Percentiles rank a stretch among this genome's conserved stretches.
Conservation (phyloP, 2,329 filamentous ascomycete genomes). For the Sporothrix brasiliensis region DNA sequence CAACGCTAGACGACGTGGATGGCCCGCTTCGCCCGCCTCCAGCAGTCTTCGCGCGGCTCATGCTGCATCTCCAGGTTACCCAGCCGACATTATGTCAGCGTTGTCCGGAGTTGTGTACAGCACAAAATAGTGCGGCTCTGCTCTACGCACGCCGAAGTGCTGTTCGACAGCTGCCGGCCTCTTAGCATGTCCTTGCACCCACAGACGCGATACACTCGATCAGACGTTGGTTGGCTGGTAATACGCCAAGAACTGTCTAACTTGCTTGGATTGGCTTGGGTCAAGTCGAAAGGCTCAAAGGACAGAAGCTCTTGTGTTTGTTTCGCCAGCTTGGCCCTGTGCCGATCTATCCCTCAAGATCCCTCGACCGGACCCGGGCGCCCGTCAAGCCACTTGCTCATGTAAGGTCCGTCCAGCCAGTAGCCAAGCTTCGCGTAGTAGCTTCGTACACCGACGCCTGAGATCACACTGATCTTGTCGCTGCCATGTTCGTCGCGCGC, state of each 20-base stretch:
- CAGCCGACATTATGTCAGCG: not conserved
- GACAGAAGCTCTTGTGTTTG: no score
- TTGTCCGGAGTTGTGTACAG: not conserved
- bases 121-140: not conserved
- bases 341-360: not conserved
- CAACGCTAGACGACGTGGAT: slow-evolving; percentile 8
- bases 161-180: not conserved
- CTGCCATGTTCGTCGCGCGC: slow-evolving; percentile 93
- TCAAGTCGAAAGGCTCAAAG: not conserved
- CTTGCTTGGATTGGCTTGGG: not conserved
- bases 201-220: not conserved
- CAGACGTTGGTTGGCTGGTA: not conserved
- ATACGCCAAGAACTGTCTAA: not conserved
- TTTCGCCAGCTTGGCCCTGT: no score
- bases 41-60: not conserved
- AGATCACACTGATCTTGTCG: slow-evolving; percentile 93
- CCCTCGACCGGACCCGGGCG: slow-evolving; percentile 40
- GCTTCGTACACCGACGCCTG: slow-evolving; percentile 92
- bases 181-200: not conserved
- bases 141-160: not conserved
- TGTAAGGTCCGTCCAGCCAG: slow-evolving; percentile 88
- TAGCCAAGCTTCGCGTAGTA: slow-evolving; percentile 95
- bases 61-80: slow-evolving; percentile 5
- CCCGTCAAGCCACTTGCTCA: slow-evolving; percentile 66
- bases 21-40: not conserved